A percentile compares a stretch with the other conserved stretches of the same genome.
These are phyloP conservation scores for Colletotrichum echinochloae DNA, from an alignment of 2,329 filamentous ascomycete genomes.

Conservation along the genomic window DNA sequence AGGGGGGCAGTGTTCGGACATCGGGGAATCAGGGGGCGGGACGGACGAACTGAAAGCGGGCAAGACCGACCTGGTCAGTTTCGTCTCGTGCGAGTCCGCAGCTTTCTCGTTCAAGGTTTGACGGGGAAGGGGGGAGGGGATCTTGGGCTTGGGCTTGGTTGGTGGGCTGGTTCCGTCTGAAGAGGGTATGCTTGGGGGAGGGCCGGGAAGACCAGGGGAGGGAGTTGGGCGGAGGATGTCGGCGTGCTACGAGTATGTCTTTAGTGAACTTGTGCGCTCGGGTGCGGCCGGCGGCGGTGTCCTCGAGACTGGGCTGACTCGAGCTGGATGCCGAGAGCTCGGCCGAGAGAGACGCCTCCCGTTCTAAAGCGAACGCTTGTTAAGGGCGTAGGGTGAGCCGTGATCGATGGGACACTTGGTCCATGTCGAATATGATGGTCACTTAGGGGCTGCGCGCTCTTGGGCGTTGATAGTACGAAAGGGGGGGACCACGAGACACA, in stretches of 20 bases:
- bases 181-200: constrained; percentile 5
- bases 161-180: constrained; percentile 28
- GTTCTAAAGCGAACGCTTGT: too few species aligned
- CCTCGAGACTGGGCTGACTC: not conserved
- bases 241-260: not conserved
- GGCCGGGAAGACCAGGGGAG: too few species aligned
- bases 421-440: too few species aligned
- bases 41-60: constrained; percentile 1
- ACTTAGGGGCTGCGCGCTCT: too few species aligned
- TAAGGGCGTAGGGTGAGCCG: too few species aligned
- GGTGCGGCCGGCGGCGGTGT: not conserved
- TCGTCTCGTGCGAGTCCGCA: constrained; percentile 21
- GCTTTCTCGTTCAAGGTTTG: constrained; percentile 18
- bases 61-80: not conserved
- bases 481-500: too few species aligned
- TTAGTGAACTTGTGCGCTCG: not conserved
- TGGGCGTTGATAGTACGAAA: too few species aligned
- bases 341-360: too few species aligned
- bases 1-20: not conserved
- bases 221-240: not conserved
- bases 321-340: too few species aligned
- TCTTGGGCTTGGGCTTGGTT: not conserved
- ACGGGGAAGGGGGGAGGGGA: too few species aligned
- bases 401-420: too few species aligned
- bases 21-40: not conserved